These are phyloP conservation scores for Polytrichum formosum DNA, from an alignment of 225 moss, liverwort and hornwort species.

Conservation along the genomic window DNA sequence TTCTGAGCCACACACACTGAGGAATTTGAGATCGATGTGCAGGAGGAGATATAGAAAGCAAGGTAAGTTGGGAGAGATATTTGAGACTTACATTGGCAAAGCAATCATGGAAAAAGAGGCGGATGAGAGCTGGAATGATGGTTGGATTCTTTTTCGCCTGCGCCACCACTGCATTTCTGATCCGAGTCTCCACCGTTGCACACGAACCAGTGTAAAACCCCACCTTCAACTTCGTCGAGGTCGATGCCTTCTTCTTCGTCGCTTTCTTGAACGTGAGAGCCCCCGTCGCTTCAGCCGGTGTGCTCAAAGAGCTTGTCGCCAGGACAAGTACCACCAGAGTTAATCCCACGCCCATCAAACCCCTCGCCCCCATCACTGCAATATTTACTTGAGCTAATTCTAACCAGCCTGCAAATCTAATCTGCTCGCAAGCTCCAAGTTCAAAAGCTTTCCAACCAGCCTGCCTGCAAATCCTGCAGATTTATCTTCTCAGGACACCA, in stretches of 20 bases:
- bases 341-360: too few relatives aligned
- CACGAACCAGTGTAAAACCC: constrained; percentile 25
- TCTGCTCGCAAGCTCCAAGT: too few relatives aligned
- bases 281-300: constrained; percentile 7
- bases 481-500: too few relatives aligned
- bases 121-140: constrained; percentile 30
- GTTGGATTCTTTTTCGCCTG: constrained; percentile 12
- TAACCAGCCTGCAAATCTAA: too few relatives aligned
- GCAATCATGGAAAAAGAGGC: constrained; percentile 49
- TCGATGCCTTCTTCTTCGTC: not conserved
- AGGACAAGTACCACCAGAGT: constrained; percentile 8
- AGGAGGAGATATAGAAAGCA: too few relatives aligned
- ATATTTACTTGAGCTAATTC: too few relatives aligned
- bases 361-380: too few relatives aligned
- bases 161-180: constrained; percentile 13
- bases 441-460: too few relatives aligned
- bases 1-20: not conserved
- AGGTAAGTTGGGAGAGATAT: not conserved
- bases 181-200: constrained; percentile 23
- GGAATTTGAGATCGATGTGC: not conserved
- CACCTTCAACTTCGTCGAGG: constrained; percentile 7
- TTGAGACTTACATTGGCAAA: constrained; percentile 27
- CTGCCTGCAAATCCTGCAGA: too few relatives aligned
- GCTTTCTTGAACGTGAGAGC: not conserved
- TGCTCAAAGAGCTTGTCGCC: constrained; percentile 15